A percentile compares a stretch with the other conserved stretches of the same genome.
phyloP scores from a whole-genome alignment of 139 green algal species.

The Spirogloea muscicola region DNA sequence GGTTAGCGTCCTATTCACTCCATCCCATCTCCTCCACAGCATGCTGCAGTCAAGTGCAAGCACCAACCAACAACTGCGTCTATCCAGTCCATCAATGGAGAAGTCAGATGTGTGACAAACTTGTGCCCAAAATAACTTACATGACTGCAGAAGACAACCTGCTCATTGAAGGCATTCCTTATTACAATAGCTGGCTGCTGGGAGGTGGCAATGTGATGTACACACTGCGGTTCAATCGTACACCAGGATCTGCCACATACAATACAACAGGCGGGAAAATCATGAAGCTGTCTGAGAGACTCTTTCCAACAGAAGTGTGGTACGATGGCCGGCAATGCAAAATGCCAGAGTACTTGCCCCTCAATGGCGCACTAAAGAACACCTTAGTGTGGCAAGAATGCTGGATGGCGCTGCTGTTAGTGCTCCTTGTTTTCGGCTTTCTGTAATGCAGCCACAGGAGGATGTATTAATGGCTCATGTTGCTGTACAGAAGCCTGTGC shows the following conservation, averaged over 20 bases:
- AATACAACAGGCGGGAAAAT: slow-evolving; percentile 3
- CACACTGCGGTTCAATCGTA: slow-evolving; percentile 24
- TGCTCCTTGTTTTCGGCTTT: too few relatives aligned
- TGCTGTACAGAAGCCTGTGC: too few relatives aligned
- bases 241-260: slow-evolving; percentile 2
- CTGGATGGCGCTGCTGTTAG: too few relatives aligned
- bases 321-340: slow-evolving; percentile 18
- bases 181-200: slow-evolving; percentile 19
- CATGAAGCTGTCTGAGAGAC: not conserved
- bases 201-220: slow-evolving; percentile 16
- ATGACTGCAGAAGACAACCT: slow-evolving; percentile 20
- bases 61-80: not conserved
- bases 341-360: slow-evolving; percentile 29
- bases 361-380: too few relatives aligned
- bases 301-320: slow-evolving; percentile 6
- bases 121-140: too few relatives aligned
- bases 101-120: too few relatives aligned
- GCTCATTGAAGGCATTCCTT: slow-evolving; percentile 3
- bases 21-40: not conserved
- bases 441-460: too few relatives aligned
- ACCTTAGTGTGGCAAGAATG: too few relatives aligned
- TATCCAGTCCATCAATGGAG: too few relatives aligned
- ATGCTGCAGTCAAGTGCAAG: not conserved
- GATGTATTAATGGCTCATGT: too few relatives aligned
- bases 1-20: not conserved